phyloP scores from a whole-genome alignment of 2,329 filamentous ascomycete genomes.

The Pseudopithomyces maydicus region DNA sequence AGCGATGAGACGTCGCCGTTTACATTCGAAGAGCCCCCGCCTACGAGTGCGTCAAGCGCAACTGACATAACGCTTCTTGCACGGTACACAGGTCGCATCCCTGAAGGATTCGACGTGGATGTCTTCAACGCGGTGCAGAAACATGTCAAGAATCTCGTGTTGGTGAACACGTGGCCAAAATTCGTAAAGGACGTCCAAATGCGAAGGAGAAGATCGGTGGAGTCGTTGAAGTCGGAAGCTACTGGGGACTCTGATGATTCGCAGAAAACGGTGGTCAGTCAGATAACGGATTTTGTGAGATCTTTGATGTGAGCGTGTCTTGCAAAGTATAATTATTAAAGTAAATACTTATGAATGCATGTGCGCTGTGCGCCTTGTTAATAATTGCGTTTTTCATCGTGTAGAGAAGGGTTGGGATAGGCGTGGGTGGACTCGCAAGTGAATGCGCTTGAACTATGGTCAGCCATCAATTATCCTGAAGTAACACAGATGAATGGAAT shows the following conservation, averaged over 20 bases:
- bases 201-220: neutral
- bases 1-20: neutral
- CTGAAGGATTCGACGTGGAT: slow-evolving; percentile 2
- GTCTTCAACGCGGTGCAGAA: slow-evolving; percentile 15
- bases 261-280: neutral
- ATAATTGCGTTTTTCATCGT: too few relatives aligned
- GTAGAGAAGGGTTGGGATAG: too few relatives aligned
- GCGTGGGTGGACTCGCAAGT: too few relatives aligned
- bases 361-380: too few relatives aligned
- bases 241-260: neutral
- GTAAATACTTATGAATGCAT: too few relatives aligned
- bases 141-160: slow-evolving; percentile 16
- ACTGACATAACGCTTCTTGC: slow-evolving; percentile 9
- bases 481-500: too few relatives aligned
- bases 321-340: too few relatives aligned
- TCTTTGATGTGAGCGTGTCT: neutral
- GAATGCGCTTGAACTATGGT: too few relatives aligned
- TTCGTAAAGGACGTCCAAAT: slow-evolving; percentile 17
- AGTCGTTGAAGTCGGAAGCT: slow-evolving; percentile 7
- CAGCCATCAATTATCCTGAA: too few relatives aligned
- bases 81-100: neutral
- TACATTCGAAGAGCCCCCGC: neutral
- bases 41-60: neutral
- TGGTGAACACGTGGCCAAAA: slow-evolving; percentile 24
- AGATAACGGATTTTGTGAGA: neutral